Percentiles rank a stretch among this genome's conserved stretches.
These are phyloP conservation scores for Aspergillus campestris DNA, from an alignment of 495 filamentous ascomycete species.

Conservation along the genomic window DNA sequence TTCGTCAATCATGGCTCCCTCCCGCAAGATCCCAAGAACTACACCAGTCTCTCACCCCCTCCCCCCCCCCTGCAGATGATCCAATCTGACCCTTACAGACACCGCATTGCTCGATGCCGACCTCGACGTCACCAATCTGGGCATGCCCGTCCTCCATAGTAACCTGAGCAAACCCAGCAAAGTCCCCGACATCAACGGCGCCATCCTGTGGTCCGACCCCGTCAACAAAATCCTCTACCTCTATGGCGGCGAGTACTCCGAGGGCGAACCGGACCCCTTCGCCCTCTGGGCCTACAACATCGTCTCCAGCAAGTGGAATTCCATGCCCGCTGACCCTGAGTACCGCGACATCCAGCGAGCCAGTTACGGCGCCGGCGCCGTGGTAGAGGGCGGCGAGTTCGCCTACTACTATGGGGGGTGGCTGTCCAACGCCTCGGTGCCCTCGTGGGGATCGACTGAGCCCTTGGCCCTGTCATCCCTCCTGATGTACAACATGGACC, in stretches of 20 bases:
- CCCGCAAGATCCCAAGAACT: constrained; percentile 1
- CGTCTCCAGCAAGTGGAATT: constrained; percentile 1
- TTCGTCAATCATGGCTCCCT: constrained; percentile 4
- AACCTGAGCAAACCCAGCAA: constrained; percentile 5
- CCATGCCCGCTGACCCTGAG: not conserved
- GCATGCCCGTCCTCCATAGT: constrained; percentile 2
- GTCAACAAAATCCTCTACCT: constrained; percentile 8
- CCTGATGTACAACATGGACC: constrained; percentile 1
- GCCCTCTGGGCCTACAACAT: constrained; percentile 2
- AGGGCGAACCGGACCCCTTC: not conserved
- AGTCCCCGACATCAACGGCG: constrained; percentile 3
- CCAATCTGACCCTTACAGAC: not conserved
- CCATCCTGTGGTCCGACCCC: constrained; percentile 4
- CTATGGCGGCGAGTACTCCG: constrained; percentile 5
- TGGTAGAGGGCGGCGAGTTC: not conserved
- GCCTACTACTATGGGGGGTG: constrained; percentile 7
- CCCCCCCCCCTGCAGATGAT: not conserved
- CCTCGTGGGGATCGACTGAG: not conserved
- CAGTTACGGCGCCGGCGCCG: constrained; percentile 2
- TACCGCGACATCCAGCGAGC: constrained; percentile 1
- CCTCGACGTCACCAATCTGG: constrained; percentile 4
- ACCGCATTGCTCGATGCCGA: constrained; percentile 1
- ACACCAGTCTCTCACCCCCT: not conserved
- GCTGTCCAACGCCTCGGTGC: constrained; percentile 1
- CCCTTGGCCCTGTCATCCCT: not conserved